Base-by-base conservation (phyloP, 2,329 filamentous ascomycete species). In the Paecilomyces formosus region DNA sequence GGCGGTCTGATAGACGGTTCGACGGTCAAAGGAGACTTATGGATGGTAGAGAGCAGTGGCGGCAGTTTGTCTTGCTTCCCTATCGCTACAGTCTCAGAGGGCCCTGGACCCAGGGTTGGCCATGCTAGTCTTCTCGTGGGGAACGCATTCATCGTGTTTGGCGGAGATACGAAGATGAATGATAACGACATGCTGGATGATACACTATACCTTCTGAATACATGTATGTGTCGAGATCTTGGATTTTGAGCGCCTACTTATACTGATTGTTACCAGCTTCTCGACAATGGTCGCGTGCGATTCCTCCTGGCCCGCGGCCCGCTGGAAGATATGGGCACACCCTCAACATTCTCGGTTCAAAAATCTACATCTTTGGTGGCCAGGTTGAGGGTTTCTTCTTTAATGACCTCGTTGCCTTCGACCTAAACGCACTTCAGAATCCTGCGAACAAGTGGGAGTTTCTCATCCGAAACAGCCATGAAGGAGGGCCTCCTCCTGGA, bases 61-160 rank as follows among this genome's bases (percentile, higher is more conserved):
- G 88, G 87, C 8, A 92, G 85, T 72, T 85, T 97, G 80, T 85
- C 90, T 22, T 97, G 94, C 74, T 96, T 95, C 72, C 93, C 92
- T 24, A 85, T 99, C 58, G 85, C 89, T 11, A 97, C 94, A 0
- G 94, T 92, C 0, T 89, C 92, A 21, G 94, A 99, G 74, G 94
- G 94, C 0, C 95, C 94, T 1, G 92, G 94, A 3, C 94, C 95
- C 1, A 85, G 94, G 78, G 94, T 99, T 56, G 94, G 94, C 3
- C 94, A 99, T 77, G 84, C 93, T 21, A 95, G 92, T 79, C 80
- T 99, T 68, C 82, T 99, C 15, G 94, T 99, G 57, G 95, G 95
- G 59, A 99, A 99, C 75, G 94, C 94, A 0, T 99, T 97, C 73
- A 99, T 99, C 66, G 94, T 99, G 12, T 99, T 97, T 70, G 95